Percentiles rank a stretch among this genome's conserved stretches.
Conservation (phyloP, 768 basidiomycete genomes). For the Dentipellis sp. region DNA sequence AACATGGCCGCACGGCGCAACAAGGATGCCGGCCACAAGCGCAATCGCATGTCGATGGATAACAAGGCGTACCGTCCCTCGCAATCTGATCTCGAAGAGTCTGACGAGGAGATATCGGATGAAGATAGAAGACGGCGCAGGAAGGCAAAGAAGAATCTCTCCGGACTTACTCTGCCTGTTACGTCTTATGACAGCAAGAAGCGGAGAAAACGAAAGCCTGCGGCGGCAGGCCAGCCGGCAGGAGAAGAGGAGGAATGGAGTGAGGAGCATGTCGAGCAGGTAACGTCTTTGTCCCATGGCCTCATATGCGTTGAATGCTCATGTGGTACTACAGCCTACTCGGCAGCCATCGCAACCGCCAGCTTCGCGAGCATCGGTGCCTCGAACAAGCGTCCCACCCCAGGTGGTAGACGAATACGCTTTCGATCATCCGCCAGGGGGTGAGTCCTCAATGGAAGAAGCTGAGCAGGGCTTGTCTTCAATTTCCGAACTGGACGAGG, state of each 20-base stretch:
- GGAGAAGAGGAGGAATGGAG: constrained; percentile 36
- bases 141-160: constrained; percentile 31
- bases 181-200: constrained; percentile 54
- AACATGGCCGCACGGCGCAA: constrained; percentile 9
- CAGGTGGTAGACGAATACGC: constrained; percentile 22
- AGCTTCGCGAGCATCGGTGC: constrained; percentile 23
- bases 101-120: constrained; percentile 49
- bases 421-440: neutral
- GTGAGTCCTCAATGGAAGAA: constrained; percentile 23
- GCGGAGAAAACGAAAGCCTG: constrained; percentile 30
- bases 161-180: constrained; percentile 53
- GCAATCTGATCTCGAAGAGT: constrained; percentile 51
- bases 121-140: constrained; percentile 42
- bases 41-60: constrained; percentile 61
- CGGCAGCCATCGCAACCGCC: constrained; percentile 26
- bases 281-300: constrained; percentile 15
- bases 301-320: constrained; percentile 5
- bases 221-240: constrained; percentile 32
- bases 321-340: constrained; percentile 12
- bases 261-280: constrained; percentile 33
- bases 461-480: constrained; percentile 47
- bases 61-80: constrained; percentile 77
- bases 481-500: constrained; percentile 60
- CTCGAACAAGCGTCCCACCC: constrained; percentile 33
- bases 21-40: constrained; percentile 29